Conservation (phyloP, 2,329 filamentous ascomycete species). For the Nothophoma quercina region DNA sequence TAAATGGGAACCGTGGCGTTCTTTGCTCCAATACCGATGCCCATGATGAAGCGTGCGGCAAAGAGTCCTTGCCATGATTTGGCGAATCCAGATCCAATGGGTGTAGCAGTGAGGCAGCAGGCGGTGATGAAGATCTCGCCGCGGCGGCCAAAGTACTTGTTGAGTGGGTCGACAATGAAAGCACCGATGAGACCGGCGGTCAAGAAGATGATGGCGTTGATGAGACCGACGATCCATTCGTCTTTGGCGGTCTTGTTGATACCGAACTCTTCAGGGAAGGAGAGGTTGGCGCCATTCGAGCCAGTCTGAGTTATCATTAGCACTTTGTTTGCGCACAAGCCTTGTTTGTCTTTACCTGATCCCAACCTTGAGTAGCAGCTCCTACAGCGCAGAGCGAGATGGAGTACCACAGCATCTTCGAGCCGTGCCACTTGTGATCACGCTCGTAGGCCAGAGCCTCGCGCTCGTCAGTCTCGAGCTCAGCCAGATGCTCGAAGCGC, state of each 20-base stretch:
- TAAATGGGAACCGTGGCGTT: conserved; percentile 46
- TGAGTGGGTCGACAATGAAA: conserved; percentile 42
- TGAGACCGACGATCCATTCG: conserved; percentile 44
- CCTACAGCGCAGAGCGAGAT: conserved; percentile 73
- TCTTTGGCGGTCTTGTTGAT: conserved; percentile 46
- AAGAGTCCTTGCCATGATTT: conserved; percentile 49
- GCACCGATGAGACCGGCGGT: conserved; percentile 47
- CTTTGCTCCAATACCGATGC: conserved; percentile 46
- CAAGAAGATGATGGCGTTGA: conserved; percentile 51
- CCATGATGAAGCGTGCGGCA: conserved; percentile 47
- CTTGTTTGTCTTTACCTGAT: conserved; percentile 39
- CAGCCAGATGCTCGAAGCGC: conserved; percentile 67
- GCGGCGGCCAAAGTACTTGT: conserved; percentile 47
- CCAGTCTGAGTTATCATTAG: conserved; percentile 59
- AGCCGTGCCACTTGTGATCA: conserved; percentile 68
- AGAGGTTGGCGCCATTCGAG: conserved; percentile 63
- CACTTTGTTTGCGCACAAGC: background rate
- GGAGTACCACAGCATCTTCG: conserved; percentile 69
- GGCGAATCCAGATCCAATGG: conserved; percentile 48
- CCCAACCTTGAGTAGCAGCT: conserved; percentile 73
- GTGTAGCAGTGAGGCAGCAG: conserved; percentile 45
- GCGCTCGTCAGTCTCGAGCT: conserved; percentile 68
- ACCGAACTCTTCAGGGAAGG: conserved; percentile 64
- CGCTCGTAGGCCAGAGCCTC: conserved; percentile 67
- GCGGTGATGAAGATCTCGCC: conserved; percentile 51